A percentile compares a stretch with the other conserved stretches of the same genome.
Conservation (phyloP, 768 basidiomycete species). For the Pisolithus orientalis region DNA sequence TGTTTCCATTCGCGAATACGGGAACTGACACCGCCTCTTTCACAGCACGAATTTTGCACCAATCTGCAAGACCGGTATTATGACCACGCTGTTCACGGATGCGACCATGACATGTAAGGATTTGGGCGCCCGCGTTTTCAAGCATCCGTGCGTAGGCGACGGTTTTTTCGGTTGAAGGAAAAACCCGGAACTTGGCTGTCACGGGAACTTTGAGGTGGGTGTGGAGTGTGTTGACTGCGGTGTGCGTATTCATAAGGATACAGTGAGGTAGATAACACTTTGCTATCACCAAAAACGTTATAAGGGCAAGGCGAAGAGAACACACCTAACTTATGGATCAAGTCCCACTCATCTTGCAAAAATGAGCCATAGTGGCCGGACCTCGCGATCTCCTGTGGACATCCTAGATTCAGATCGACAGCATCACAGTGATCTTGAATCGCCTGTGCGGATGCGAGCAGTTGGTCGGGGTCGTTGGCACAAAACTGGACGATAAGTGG, state of each 20-base stretch:
- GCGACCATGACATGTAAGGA: conserved; percentile 90
- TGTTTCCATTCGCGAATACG: conserved; percentile 96
- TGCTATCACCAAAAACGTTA: no score
- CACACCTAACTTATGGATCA: conserved; percentile 70
- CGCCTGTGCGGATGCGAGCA: conserved; percentile 70
- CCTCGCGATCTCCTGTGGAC: conserved; percentile 89
- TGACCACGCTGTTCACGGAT: conserved; percentile 89
- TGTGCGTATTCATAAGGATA: no score
- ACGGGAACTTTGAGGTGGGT: conserved; percentile 83
- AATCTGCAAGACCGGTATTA: conserved; percentile 78
- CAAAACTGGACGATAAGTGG: conserved; percentile 93
- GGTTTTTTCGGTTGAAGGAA: conserved; percentile 78
- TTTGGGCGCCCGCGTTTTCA: conserved; percentile 90
- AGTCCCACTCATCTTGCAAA: conserved; percentile 65
- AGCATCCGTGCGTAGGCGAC: conserved; percentile 96
- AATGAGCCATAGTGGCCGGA: conserved; percentile 79
- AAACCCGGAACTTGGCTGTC: conserved; percentile 94
- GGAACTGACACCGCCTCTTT: conserved; percentile 87
- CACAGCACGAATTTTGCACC: conserved; percentile 85
- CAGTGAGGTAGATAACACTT: background rate
- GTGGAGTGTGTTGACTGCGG: conserved; percentile 79
- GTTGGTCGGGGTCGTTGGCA: conserved; percentile 76
- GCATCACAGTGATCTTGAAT: conserved; percentile 84
- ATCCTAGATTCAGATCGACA: conserved; percentile 89
- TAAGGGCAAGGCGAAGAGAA: background rate